Conservation (phyloP, 2,329 filamentous ascomycete genomes). For the Sarocladium kiliense region DNA sequence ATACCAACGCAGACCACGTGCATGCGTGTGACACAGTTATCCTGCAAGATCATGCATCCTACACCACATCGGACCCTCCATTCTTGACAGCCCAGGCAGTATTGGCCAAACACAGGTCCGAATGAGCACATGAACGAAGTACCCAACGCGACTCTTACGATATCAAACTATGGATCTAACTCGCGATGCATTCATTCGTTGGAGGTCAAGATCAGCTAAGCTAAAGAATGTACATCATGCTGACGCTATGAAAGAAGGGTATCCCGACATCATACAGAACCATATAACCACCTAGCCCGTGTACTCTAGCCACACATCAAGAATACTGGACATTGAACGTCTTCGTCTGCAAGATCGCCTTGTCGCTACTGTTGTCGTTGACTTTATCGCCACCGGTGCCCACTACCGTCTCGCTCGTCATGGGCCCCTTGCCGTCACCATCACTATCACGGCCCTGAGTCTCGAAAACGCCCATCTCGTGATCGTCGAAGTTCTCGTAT, state of each 20-base stretch:
- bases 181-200: background rate
- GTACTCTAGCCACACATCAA: background rate
- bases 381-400: conserved; percentile 10
- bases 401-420: conserved; percentile 11
- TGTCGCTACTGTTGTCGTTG: conserved; percentile 19
- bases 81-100: too few species aligned
- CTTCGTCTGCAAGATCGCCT: conserved; percentile 20
- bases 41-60: too few species aligned
- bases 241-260: background rate
- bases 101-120: too few species aligned
- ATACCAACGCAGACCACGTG: too few species aligned
- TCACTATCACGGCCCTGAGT: conserved; percentile 6
- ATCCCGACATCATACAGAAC: background rate
- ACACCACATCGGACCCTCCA: too few species aligned
- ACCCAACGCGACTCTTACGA: too few species aligned
- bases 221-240: too few species aligned
- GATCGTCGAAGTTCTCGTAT: conserved; percentile 16
- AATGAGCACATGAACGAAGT: too few species aligned
- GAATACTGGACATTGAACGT: conserved; percentile 18
- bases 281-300: background rate
- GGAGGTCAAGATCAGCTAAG: too few species aligned
- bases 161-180: too few species aligned
- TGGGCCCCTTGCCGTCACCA: conserved; percentile 9
- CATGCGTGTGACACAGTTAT: too few species aligned
- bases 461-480: conserved; percentile 14